Base-by-base conservation (phyloP, 495 filamentous ascomycete species). In the Penicillium lividum region DNA sequence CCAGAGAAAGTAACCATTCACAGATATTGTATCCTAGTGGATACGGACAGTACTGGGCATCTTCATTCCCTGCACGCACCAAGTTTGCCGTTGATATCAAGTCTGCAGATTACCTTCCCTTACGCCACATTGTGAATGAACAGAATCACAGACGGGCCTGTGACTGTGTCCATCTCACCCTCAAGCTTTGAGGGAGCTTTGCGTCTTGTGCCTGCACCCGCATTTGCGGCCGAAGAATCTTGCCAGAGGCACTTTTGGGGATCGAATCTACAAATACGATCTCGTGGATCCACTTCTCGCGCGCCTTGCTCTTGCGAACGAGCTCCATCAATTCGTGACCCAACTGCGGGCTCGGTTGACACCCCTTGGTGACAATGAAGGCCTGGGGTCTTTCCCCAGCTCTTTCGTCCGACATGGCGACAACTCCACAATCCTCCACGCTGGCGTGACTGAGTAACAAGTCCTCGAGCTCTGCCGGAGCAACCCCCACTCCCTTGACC, bases 401-500 rank as follows among this genome's bases (percentile, higher is more conserved):
- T 51, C 80, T 84, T 4, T 84, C 81, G 54, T 86, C 84, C n/a
- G 75, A 62, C 22, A 88, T 73, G 0, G 79, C 80, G 31, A 86
- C 71, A 15, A 90, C 82, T 16, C 84, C 80, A 50, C 77, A 75
- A 70, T 88, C 86, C 40, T 84, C 82, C 0, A 88, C 79, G n/a
- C 74, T 75, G 2, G 63, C 52, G 59, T 87, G 81, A 0, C 82
- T 82, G 4, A 87, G 75, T 7, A 88, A 61, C 18, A 85, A 68
- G 55, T 86, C 86, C 63, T 90, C 87, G 2, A 90, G 70, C 68
- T 89, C 88, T 0, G 86, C 87, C 0, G 87, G 88, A 46, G 86
- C 87, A 31, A 91, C 86, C 22, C 80, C 83, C 57, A 87, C 85
- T 4, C 86, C 88, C 59, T 89, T 88, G 22, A 90, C 87, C 67